Conservation (phyloP, 2,329 filamentous ascomycete genomes). For the Cercospora zeina region DNA sequence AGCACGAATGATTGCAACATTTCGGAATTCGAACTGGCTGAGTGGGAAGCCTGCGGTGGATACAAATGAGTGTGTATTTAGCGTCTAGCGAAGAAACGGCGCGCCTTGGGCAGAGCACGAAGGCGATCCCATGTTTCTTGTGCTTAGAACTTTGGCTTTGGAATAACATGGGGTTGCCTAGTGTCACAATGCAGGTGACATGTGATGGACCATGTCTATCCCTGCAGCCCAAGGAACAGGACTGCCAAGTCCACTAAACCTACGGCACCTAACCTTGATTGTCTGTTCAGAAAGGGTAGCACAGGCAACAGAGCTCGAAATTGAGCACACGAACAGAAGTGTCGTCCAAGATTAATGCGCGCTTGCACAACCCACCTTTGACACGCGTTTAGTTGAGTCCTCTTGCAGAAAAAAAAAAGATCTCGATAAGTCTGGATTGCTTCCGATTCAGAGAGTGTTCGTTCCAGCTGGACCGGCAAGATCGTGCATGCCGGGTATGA, state of each 20-base stretch:
- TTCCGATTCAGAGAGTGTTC: not conserved
- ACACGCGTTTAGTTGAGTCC: not conserved
- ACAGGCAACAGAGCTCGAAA: not conserved
- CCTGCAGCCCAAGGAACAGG: not conserved
- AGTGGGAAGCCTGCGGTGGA: conserved; percentile 10
- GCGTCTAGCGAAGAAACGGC: conserved; percentile 4
- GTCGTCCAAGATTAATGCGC: not conserved
- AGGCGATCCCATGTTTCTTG: not conserved
- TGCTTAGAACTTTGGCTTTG: not conserved
- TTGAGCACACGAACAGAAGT: not conserved
- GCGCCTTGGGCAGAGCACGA: not conserved
- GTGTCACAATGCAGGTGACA: not conserved
- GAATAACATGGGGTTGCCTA: not conserved
- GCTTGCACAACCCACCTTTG: not conserved
- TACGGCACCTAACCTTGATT: not conserved
- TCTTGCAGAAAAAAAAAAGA: not conserved
- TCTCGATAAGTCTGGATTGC: not conserved
- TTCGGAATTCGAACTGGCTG: not conserved
- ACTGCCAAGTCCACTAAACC: not conserved
- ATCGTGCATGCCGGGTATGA: not conserved
- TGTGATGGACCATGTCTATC: conserved; percentile 1
- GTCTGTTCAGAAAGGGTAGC: not conserved
- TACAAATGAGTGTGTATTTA: not conserved
- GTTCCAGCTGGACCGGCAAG: not conserved
- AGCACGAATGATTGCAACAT: conserved; percentile 11